Conservation (phyloP, 768 basidiomycete species). For the Amanita pseudoporphyria region DNA sequence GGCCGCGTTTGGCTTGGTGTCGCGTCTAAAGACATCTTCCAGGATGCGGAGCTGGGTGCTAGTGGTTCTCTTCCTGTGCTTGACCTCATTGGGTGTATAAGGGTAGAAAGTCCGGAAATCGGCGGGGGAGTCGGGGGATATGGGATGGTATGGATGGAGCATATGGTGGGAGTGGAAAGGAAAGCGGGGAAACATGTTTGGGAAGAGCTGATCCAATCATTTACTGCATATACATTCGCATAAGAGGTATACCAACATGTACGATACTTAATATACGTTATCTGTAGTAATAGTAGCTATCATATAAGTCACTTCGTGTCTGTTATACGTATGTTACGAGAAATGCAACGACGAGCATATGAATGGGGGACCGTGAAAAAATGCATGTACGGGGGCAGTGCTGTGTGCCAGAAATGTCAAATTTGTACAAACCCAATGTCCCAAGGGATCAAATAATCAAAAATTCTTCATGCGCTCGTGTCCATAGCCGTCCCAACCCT, state of each 20-base stretch:
- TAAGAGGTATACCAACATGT: slow-evolving; percentile 1
- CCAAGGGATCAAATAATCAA: slow-evolving; percentile 17
- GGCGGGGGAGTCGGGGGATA: slow-evolving; percentile 57
- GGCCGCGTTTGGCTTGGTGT: slow-evolving; percentile 85
- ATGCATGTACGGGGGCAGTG: not conserved
- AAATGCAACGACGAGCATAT: slow-evolving; percentile 6
- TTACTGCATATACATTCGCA: slow-evolving; percentile 5
- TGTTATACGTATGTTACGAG: slow-evolving; percentile 5
- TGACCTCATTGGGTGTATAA: slow-evolving; percentile 89
- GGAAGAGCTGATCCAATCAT: slow-evolving; percentile 13
- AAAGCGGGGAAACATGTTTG: slow-evolving; percentile 22
- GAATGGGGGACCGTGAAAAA: not conserved
- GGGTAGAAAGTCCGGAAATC: slow-evolving; percentile 81
- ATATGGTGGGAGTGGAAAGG: slow-evolving; percentile 22
- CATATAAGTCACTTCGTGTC: slow-evolving; percentile 5
- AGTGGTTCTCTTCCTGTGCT: slow-evolving; percentile 88
- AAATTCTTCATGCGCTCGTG: slow-evolving; percentile 14
- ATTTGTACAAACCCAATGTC: slow-evolving; percentile 9
- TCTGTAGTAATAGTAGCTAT: slow-evolving; percentile 8
- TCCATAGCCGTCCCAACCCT: slow-evolving; percentile 14
- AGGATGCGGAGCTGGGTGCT: slow-evolving; percentile 82
- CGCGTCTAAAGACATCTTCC: slow-evolving; percentile 76
- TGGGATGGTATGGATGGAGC: slow-evolving; percentile 23
- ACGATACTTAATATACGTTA: slow-evolving; percentile 7
- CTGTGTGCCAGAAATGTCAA: not conserved